phyloP scores from a whole-genome alignment of 768 basidiomycete species.

The Kockovaella imperatae region DNA sequence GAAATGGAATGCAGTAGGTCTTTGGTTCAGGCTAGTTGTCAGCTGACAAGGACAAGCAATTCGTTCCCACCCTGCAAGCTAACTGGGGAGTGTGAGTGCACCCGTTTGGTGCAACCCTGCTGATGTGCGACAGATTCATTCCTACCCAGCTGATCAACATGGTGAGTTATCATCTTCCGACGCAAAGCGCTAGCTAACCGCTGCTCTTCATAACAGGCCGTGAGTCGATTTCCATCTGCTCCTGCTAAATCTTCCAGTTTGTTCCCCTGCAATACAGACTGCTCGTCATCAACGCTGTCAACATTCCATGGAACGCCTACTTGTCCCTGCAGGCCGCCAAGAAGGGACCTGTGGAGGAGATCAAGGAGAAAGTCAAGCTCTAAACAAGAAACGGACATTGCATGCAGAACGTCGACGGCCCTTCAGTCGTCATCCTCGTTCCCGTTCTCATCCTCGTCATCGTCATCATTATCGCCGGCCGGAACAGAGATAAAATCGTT shows the following conservation, averaged over 20 bases:
- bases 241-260: constrained; percentile 17
- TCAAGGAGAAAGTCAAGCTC: constrained; percentile 12
- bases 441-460: constrained; percentile 7
- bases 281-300: constrained; percentile 37
- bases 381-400: no score
- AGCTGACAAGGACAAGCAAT: constrained; percentile 13
- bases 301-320: constrained; percentile 43
- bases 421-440: constrained; percentile 3
- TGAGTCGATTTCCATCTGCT: background rate
- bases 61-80: constrained; percentile 38
- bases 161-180: constrained; percentile 5
- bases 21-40: background rate
- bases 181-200: background rate
- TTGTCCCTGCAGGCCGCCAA: constrained; percentile 35
- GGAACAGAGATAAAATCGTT: constrained; percentile 29
- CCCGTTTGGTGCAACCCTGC: background rate
- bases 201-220: background rate
- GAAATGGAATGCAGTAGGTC: constrained; percentile 46
- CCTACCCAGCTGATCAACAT: constrained; percentile 42
- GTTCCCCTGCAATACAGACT: constrained; percentile 38
- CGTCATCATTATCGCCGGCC: background rate
- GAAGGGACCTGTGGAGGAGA: constrained; percentile 8
- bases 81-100: constrained; percentile 40
- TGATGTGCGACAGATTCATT: constrained; percentile 27
- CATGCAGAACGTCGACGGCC: no score